phyloP scores from a whole-genome alignment of 2,329 filamentous ascomycete species.

The Trichoderma brevicompactum region DNA sequence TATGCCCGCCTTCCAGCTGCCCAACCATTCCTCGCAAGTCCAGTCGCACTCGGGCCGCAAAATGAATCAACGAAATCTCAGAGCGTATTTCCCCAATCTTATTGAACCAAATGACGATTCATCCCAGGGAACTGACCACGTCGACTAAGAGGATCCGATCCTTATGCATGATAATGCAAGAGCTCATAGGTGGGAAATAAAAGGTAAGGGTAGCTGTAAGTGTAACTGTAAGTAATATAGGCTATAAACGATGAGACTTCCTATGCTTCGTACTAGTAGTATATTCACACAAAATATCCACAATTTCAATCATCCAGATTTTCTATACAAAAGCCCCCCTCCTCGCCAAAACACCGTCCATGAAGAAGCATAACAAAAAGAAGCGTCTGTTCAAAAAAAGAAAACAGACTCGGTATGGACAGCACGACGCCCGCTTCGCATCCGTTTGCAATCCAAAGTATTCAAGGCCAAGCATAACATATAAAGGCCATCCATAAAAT shows the following conservation, averaged over 20 bases:
- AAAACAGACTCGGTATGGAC: background rate
- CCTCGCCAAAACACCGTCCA: conserved; percentile 24
- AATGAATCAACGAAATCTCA: no score
- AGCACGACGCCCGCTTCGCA: conserved; percentile 21
- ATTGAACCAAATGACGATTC: background rate
- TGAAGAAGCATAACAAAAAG: background rate
- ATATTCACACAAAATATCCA: conserved; percentile 14
- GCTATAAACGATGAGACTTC: conserved; percentile 6
- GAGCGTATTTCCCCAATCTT: no score
- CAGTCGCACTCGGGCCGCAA: no score
- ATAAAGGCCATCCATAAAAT: conserved; percentile 22
- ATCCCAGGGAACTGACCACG: background rate
- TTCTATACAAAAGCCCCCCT: conserved; percentile 15
- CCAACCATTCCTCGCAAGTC: no score
- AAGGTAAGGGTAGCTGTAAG: background rate
- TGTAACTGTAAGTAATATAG: conserved; percentile 7
- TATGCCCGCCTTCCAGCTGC: no score
- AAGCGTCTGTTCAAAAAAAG: background rate
- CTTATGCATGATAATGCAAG: background rate
- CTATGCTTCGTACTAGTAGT: background rate
- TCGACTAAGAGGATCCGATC: conserved; percentile 1
- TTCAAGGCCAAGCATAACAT: conserved; percentile 7
- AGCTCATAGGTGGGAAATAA: background rate
- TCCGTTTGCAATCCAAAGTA: conserved; percentile 8
- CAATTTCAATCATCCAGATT: conserved; percentile 1